Evolutionary conservation across 805 yeast genomes (phyloP).

Genomic region (Lachancea waltii): DNA sequence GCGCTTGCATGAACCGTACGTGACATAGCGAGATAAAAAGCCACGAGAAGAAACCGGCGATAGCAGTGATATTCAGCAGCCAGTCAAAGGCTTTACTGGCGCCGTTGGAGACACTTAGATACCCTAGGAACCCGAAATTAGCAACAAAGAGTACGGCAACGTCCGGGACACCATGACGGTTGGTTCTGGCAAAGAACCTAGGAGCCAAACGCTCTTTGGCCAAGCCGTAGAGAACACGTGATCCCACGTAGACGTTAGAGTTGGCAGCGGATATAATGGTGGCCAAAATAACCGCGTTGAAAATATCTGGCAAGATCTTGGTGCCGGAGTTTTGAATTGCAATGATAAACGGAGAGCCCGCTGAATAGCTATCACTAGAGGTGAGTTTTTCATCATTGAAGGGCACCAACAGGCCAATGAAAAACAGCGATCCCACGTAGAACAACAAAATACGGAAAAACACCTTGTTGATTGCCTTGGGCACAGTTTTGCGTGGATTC

Average conservation of each 20-base stretch:
- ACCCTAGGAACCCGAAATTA: conserved; percentile 57
- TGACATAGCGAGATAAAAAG: conserved; percentile 58
- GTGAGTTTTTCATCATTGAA: conserved; percentile 51
- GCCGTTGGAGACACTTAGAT: conserved; percentile 46
- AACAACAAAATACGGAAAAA: conserved; percentile 58
- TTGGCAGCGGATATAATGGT: conserved; percentile 77
- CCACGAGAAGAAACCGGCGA: conserved; percentile 73
- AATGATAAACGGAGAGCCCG: conserved; percentile 66
- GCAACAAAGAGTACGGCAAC: conserved; percentile 52
- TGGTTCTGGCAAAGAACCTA: conserved; percentile 41
- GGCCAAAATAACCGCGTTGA: conserved; percentile 61
- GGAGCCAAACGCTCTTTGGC: conserved; percentile 58
- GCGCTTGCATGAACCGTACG: conserved; percentile 61
- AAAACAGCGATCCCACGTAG: conserved; percentile 58
- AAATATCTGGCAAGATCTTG: conserved; percentile 55
- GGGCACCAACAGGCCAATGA: conserved; percentile 67
- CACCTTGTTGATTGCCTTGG: conserved; percentile 65
- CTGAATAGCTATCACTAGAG: conserved; percentile 34
- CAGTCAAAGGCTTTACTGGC: conserved; percentile 60
- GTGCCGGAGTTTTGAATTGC: conserved; percentile 68
- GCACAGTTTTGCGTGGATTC: conserved; percentile 64
- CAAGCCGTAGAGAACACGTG: conserved; percentile 60
- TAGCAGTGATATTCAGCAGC: conserved; percentile 70
- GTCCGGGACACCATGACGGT: conserved; percentile 56
- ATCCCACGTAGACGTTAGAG: conserved; percentile 66